Conservation (phyloP, 805 yeast genomes). For the Sugiyamaella boreocaroliniensis region DNA sequence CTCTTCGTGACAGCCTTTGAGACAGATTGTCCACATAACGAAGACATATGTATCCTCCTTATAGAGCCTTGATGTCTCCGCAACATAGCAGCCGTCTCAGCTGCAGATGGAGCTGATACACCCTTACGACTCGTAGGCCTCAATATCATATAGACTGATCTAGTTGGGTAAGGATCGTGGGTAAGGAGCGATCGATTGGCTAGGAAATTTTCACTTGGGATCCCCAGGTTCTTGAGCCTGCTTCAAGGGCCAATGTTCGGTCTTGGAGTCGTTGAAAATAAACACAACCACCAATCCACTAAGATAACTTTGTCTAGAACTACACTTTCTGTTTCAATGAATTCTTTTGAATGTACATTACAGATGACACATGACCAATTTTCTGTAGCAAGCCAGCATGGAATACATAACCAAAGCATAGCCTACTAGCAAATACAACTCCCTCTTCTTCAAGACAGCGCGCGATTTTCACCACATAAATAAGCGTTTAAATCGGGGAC, state of each 20-base stretch:
- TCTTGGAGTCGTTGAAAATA: too few relatives aligned
- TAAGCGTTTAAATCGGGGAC: neutral
- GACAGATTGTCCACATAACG: too few relatives aligned
- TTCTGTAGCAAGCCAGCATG: neutral
- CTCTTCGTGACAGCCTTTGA: neutral
- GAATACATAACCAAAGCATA: neutral
- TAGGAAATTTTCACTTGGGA: neutral
- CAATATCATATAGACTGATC: too few relatives aligned
- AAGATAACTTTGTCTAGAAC: too few relatives aligned
- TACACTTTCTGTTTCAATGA: neutral
- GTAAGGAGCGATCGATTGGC: neutral
- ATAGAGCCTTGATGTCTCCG: neutral
- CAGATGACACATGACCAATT: neutral
- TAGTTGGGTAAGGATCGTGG: neutral
- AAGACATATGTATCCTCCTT: neutral
- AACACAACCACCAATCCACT: too few relatives aligned
- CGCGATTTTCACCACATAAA: neutral
- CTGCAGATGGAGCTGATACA: neutral
- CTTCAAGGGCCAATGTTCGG: too few relatives aligned
- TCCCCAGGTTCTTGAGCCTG: too few relatives aligned
- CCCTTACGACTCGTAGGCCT: too few relatives aligned
- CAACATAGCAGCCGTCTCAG: neutral
- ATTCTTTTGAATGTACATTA: conserved; percentile 1
- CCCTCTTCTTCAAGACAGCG: neutral
- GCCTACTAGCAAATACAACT: neutral